phyloP scores from a whole-genome alignment of 169 alveolate genomes.

The Babesia microti region DNA sequence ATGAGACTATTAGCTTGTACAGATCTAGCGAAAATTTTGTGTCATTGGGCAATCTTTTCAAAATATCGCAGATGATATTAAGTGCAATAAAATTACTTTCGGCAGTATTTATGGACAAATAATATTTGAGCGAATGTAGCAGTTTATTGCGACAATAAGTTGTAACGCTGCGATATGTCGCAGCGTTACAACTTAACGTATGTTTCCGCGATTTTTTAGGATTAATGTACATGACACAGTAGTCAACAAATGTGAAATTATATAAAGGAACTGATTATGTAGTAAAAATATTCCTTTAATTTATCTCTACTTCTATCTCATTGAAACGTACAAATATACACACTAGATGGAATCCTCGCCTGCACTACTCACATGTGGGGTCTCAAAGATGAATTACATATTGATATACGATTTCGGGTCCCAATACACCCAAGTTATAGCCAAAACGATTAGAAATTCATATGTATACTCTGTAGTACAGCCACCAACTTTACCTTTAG shows the following conservation, averaged over 20 bases:
- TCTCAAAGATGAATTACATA: conserved; percentile 8
- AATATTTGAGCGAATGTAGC: conserved; percentile 27
- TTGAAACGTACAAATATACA: too few species aligned
- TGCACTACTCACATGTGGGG: too few species aligned
- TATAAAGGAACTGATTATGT: too few species aligned
- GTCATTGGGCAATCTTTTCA: conserved; percentile 28
- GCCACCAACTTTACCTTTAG: conserved; percentile 38
- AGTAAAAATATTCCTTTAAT: too few species aligned
- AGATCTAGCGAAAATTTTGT: conserved; percentile 38
- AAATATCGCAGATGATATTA: conserved; percentile 14
- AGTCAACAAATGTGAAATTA: too few species aligned
- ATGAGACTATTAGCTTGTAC: conserved; percentile 9
- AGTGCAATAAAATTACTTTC: conserved; percentile 24
- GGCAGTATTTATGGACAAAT: conserved; percentile 21
- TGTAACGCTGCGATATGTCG: conserved; percentile 15
- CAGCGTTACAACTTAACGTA: too few species aligned
- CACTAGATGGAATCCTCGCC: too few species aligned
- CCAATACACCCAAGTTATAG: conserved; percentile 50
- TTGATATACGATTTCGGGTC: conserved; percentile 57
- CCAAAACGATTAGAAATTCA: conserved; percentile 40
- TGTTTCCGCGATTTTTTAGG: too few species aligned
- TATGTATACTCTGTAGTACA: conserved; percentile 50
- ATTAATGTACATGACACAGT: too few species aligned
- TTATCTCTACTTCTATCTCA: too few species aligned
- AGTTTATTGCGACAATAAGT: conserved; percentile 8